Base-by-base conservation (phyloP, 176 grass and related monocot species). In the Eragrostis nindensis region DNA sequence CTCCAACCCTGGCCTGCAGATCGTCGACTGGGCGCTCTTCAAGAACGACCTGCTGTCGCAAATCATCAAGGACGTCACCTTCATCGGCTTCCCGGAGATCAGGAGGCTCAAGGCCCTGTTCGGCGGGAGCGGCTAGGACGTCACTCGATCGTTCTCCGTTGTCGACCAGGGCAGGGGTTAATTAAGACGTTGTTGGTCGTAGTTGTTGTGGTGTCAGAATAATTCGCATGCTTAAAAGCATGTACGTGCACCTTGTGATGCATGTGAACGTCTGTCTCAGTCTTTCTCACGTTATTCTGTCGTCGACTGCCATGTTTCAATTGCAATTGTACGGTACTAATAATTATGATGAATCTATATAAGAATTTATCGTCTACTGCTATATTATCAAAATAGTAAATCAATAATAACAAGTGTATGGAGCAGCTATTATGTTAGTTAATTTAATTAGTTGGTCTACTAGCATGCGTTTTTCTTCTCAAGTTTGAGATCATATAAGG, bases 1-100 rank as follows among this genome's bases (percentile, higher is more conserved):
- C 80, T 32, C 85, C n/a, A 88, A 84, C 66, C 89, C 89, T 0
- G 89, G 89, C 40, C 64, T 88, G 22, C 89, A 91, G 89, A 85
- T 85, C 53, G 71, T 82, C 0, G 14, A 66, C n/a, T 85, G 57
- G 36, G 85, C 85, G 55, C 77, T 88, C 69, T 91, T 91, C 77
- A 81, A 66, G 5, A 91, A 88, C 71, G 24, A 54, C 71, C 71
- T 91, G 36, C 81, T 76, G 27, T 85, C 89, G 22, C 25, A 16
- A 10, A 11, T 73, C 25, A 66, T 91, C 14, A 73, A 83, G 48
- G 74, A 75, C 43, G 89, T 88, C 40, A 92, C 82, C 29, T 82
- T 85, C 82, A 67, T 92, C 7, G 73, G 82, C 27, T 49, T 81
- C 60, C n/a, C 41, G 29, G 13, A 86, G 80, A 74, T 87, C 62